Conservation (phyloP, 2,329 filamentous ascomycete species). For the Neonectria hederae region DNA sequence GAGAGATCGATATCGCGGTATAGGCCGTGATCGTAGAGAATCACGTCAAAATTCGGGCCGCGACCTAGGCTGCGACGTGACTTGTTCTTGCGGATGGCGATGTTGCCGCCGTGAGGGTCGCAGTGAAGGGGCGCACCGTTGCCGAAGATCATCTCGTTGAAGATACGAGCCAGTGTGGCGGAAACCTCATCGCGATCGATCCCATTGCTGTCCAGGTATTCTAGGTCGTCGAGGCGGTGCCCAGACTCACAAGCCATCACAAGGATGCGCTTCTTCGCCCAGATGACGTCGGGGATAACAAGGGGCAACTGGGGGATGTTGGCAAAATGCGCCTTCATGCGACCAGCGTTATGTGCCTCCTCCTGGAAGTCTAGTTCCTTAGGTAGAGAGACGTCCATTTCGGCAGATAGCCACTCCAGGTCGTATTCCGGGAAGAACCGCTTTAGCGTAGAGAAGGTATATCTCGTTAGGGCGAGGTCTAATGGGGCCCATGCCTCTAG, state of each 20-base stretch:
- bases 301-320: conserved; percentile 79
- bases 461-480: conserved; percentile 85
- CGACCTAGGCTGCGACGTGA: conserved; percentile 59
- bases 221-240: conserved; percentile 86
- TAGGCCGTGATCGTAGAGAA: conserved; percentile 95
- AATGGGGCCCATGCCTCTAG: conserved; percentile 90
- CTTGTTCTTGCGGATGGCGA: conserved; percentile 85
- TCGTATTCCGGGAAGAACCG: conserved; percentile 98
- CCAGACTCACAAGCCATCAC: conserved; percentile 96
- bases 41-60: conserved; percentile 86
- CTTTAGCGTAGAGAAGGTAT: conserved; percentile 90
- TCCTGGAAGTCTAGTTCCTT: conserved; percentile 90
- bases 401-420: conserved; percentile 91
- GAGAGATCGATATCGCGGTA: conserved; percentile 89
- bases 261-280: conserved; percentile 87
- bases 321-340: conserved; percentile 83
- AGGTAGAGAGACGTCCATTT: conserved; percentile 91
- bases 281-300: conserved; percentile 88
- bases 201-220: conserved; percentile 82
- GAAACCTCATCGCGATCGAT: conserved; percentile 98
- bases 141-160: conserved; percentile 99
- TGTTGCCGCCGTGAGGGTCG: conserved; percentile 95
- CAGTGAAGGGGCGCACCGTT: conserved; percentile 89
- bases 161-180: conserved; percentile 87
- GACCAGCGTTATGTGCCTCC: conserved; percentile 85